Base-by-base conservation (phyloP, 1,139 yeast species). In the Insectozyma bohioensis region DNA sequence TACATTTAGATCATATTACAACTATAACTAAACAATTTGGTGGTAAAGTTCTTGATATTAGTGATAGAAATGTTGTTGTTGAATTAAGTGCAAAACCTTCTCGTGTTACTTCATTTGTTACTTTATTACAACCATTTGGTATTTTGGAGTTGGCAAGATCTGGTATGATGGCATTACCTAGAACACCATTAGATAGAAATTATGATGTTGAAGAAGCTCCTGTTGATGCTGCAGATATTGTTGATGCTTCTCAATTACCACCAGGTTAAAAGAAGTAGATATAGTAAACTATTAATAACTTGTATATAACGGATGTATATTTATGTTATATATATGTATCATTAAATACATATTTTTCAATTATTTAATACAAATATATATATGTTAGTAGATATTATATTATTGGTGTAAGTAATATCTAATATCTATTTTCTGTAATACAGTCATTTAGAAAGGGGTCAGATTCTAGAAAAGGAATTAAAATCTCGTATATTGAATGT, bases 141-240 rank as follows among this genome's bases (percentile, higher is more conserved):
- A 82, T 92, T 40, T 74, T 92, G 58, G 98, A 92, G 65, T 84
- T 92, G 49, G 96, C 97, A 30, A 80, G 98, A 65, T 84, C 95
- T 15, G 98, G 98, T 64, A 87, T 90, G 95, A 87, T 92, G 88
- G 98, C 97, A 7, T 73, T 92, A 53, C 95, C 97, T 54, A 81
- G 97, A 74, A 87, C 97, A 32, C 97, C 97, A 31, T 67, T 87
- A 51, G 81, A 75, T 37, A 74, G 72, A 38, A 60, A 62, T 20
- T 51, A 45, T 26, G 68, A 60, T 24, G 75, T 72, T 30, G 78
- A 73, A 20, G 75, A 66, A 17, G 76, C 70, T 11, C 61, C 67
- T 17, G 70, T 72, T 45, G 78, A 75, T 41, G 86, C 85, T 27
- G 76, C 81, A 31, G 86, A 82, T 40, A 75, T 79, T 45, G 86